Base-by-base conservation (phyloP, 2,329 filamentous ascomycete genomes). In the Penicillium sp. region DNA sequence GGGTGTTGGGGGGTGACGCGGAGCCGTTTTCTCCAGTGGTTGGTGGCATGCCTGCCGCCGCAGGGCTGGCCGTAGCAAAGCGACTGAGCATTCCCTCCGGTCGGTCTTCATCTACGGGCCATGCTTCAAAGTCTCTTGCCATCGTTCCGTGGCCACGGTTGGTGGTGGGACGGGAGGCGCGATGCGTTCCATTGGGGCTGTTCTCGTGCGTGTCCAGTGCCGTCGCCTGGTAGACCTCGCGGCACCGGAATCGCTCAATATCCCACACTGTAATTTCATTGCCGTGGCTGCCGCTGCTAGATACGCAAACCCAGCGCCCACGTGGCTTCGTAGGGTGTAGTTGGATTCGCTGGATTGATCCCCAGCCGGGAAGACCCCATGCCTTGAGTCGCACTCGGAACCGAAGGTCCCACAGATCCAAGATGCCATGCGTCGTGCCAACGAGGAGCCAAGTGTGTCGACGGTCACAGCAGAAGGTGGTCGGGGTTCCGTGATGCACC, bases 321-420 rank as follows among this genome's bases (percentile, higher is more conserved):
- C 90, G 85, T 1, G 89, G 89, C 69, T 87, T 90, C 23, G 82
- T 83, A 0, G 92, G 91, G 67, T 96, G 91, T 1, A 96, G 79
- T 54, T 85, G 82, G 15, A 99, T 80, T 29, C 91, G 84, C 65
- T 93, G 88, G 59, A 97, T 90, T 18, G 90, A 81, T 1, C 88
- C 86, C 57, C 89, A 89, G 22, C 89, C 90, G 0, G 90, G 86
- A 26, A 97, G 83, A 1, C 91, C 91, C 91, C 92, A 97, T 14
- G 88, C 89, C 71, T 90, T 92, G 23, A 97, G 79, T 22, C 91
- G 85, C 65, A 97, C 84, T 62, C 86, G 89, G 80, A 99, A 99
- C n/a, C 94, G 88, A 40, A 99, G 81, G 73, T 99, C 94, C 94
- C 94, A 99, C 1, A 99, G 82, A 69, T 96, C 89, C 7, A 99